Percentiles rank a stretch among this genome's conserved stretches.
Evolutionary conservation across 768 basidiomycete species (phyloP).

Genomic region (Mycena metata): DNA sequence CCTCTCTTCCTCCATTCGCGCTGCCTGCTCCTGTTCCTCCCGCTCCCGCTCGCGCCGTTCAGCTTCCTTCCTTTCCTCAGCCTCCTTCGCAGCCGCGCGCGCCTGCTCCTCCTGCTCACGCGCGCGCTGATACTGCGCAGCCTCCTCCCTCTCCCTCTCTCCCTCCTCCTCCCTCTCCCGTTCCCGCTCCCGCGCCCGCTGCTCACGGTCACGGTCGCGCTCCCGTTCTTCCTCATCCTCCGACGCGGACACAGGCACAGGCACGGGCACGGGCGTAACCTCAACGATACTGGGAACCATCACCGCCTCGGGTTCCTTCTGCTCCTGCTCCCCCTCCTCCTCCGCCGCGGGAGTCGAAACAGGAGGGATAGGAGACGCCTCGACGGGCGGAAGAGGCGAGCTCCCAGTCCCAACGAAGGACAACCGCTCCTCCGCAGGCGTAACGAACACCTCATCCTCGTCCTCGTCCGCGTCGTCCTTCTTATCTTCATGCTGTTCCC

Average conservation of each 20-base stretch:
- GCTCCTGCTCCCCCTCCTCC: neutral
- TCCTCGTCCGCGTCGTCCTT: neutral
- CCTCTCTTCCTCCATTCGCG: too few relatives aligned
- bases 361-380: neutral
- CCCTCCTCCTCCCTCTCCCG: conserved; percentile 3
- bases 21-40: too few relatives aligned
- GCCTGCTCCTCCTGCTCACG: conserved; percentile 71
- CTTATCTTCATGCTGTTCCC: neutral
- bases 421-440: conserved; percentile 19
- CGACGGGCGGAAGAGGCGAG: neutral
- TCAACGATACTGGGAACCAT: neutral
- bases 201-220: neutral
- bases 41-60: too few relatives aligned
- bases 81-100: too few relatives aligned
- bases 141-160: conserved; percentile 57
- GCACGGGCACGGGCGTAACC: neutral
- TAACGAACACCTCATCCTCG: conserved; percentile 19
- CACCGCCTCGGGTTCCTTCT: neutral
- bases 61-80: too few relatives aligned
- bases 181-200: conserved; percentile 56
- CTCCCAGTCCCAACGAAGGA: conserved; percentile 8
- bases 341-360: neutral
- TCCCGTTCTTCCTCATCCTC: neutral
- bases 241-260: neutral
- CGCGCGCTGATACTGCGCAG: conserved; percentile 58